Percentiles rank a stretch among this genome's conserved stretches.
phyloP scores from a whole-genome alignment of 257 asterid species.

The Capsicum rhomboideum region DNA sequence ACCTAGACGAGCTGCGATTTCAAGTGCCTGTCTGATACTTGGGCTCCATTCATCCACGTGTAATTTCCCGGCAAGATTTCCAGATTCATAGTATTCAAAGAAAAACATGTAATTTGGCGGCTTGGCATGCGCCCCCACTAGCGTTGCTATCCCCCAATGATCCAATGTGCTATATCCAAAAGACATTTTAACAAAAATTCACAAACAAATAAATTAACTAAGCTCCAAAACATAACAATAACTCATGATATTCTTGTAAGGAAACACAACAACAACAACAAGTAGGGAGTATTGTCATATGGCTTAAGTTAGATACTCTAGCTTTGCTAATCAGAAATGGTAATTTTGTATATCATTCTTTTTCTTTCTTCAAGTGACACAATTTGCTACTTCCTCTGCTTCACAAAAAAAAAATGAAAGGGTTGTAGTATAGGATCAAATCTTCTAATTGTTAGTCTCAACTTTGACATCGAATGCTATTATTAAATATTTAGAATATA shows the following conservation, averaged over 20 bases:
- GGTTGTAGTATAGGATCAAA: neutral
- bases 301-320: neutral
- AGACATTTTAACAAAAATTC: conserved; percentile 8
- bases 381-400: neutral
- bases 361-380: neutral
- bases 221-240: conserved; percentile 12
- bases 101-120: conserved; percentile 90
- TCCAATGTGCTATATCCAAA: conserved; percentile 59
- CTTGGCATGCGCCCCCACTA: conserved; percentile 82
- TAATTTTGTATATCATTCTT: neutral
- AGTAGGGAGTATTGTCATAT: neutral
- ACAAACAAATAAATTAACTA: neutral
- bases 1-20: conserved; percentile 56
- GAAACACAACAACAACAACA: neutral
- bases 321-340: neutral
- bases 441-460: neutral
- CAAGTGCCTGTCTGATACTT: conserved; percentile 41
- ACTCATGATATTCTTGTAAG: neutral
- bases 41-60: conserved; percentile 82
- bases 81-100: conserved; percentile 64
- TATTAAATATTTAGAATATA: neutral
- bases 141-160: conserved; percentile 71
- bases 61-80: conserved; percentile 66
- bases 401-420: neutral
- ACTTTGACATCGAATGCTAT: neutral